These are phyloP conservation scores for Xerocomus potaroensis DNA, from an alignment of 768 basidiomycete genomes.

Conservation along the genomic window DNA sequence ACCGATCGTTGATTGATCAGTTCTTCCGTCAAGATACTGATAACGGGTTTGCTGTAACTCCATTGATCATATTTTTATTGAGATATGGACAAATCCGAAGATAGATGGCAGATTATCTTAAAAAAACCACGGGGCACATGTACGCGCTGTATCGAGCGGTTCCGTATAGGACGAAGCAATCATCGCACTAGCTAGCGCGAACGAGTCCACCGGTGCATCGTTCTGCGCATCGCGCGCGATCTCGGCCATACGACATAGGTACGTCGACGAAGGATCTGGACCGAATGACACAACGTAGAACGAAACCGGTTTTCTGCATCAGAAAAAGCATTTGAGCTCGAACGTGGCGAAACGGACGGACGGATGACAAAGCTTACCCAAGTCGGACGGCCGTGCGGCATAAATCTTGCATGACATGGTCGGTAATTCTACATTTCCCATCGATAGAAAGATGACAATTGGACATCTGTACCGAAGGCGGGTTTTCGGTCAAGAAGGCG, in stretches of 20 bases:
- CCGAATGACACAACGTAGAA: slow-evolving; percentile 62
- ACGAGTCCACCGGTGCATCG: slow-evolving; percentile 38
- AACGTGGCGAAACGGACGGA: accelerated
- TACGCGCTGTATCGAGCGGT: slow-evolving; percentile 48
- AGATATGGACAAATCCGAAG: too few relatives aligned
- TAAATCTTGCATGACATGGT: slow-evolving; percentile 37
- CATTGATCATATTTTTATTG: too few relatives aligned
- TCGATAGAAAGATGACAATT: slow-evolving; percentile 40
- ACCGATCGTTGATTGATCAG: slow-evolving; percentile 36
- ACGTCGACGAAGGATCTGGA: slow-evolving; percentile 14
- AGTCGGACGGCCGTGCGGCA: slow-evolving; percentile 40
- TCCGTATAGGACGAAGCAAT: slow-evolving; percentile 45
- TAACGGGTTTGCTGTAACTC: too few relatives aligned
- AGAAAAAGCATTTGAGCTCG: not conserved
- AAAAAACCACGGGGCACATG: too few relatives aligned
- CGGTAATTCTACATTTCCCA: slow-evolving; percentile 41
- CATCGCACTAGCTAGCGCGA: slow-evolving; percentile 28
- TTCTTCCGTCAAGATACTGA: too few relatives aligned
- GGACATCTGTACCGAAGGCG: slow-evolving; percentile 13
- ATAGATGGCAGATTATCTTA: too few relatives aligned
- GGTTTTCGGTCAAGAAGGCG: too few relatives aligned
- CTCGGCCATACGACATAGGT: slow-evolving; percentile 46
- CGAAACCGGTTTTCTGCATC: slow-evolving; percentile 46
- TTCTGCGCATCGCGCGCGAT: slow-evolving; percentile 48
- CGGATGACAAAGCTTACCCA: slow-evolving; percentile 37